Conservation (phyloP, 225 moss, liverwort and hornwort genomes). For the Asterella californica region DNA sequence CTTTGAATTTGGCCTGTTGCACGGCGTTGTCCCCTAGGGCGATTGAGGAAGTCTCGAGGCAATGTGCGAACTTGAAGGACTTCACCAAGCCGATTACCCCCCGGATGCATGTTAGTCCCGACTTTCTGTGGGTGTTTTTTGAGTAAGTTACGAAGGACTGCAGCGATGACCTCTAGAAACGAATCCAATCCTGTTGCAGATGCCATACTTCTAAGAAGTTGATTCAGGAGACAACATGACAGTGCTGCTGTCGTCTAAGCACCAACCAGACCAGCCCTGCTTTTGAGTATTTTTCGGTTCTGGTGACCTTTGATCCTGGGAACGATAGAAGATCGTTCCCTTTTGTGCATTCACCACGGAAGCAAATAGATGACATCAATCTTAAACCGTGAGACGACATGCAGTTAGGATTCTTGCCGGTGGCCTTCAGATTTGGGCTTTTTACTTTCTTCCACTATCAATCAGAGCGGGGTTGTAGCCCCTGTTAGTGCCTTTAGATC, state of each 20-base stretch:
- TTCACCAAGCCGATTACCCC: slow-evolving; percentile 40
- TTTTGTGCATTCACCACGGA: not conserved
- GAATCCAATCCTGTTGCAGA: not conserved
- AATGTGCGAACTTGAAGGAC: slow-evolving; percentile 32
- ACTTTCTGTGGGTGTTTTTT: slow-evolving; percentile 24
- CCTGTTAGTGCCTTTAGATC: not conserved
- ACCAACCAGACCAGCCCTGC: slow-evolving; percentile 7
- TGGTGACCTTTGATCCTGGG: not conserved
- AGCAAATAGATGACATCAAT: not conserved
- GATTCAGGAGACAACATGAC: not conserved
- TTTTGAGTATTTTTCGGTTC: not conserved
- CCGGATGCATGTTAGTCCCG: slow-evolving; percentile 27
- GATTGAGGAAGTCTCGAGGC: slow-evolving; percentile 29
- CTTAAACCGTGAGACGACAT: slow-evolving; percentile 7
- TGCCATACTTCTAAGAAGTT: not conserved
- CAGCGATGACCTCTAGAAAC: not conserved
- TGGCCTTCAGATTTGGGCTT: not conserved
- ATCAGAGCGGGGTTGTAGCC: not conserved
- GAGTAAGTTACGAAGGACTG: slow-evolving; percentile 1
- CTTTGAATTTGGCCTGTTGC: slow-evolving; percentile 38
- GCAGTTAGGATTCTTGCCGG: slow-evolving; percentile 1
- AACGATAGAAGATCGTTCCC: not conserved
- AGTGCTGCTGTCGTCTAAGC: slow-evolving; percentile 1
- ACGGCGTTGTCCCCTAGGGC: slow-evolving; percentile 27
- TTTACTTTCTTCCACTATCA: not conserved